phyloP scores from a whole-genome alignment of 2,329 filamentous ascomycete species.

The Cladophialophora psammophila region DNA sequence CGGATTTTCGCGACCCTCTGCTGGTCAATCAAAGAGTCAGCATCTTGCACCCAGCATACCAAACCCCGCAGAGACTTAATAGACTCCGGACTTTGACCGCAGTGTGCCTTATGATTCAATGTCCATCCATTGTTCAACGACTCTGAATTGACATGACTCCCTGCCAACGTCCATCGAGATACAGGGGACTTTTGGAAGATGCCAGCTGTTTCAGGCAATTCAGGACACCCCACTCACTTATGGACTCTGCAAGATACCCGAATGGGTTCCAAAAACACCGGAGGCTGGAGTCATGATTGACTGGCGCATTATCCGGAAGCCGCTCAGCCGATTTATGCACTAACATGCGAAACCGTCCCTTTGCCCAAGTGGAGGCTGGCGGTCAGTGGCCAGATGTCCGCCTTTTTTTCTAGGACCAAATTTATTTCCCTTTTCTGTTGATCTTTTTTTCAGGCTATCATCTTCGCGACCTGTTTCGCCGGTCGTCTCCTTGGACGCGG shows the following conservation, averaged over 20 bases:
- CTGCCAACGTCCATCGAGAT: not conserved
- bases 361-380: conserved; percentile 1
- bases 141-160: not conserved
- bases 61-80: not conserved
- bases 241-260: conserved; percentile 16
- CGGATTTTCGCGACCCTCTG: conserved; percentile 3
- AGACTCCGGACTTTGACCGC: not conserved
- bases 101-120: not conserved
- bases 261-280: conserved; percentile 1
- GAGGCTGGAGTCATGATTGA: conserved; percentile 8
- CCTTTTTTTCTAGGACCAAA: not conserved
- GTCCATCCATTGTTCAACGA: not conserved
- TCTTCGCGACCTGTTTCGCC: not conserved
- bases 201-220: conserved; percentile 12
- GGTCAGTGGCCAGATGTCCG: conserved; percentile 1
- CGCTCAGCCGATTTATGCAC: conserved; percentile 6
- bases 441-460: conserved; percentile 2
- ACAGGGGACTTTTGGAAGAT: not conserved
- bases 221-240: not conserved
- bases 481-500: not conserved
- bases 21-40: conserved; percentile 1
- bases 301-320: conserved; percentile 1
- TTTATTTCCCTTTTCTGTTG: conserved; percentile 1
- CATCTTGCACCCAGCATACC: not conserved
- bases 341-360: not conserved